Percentiles rank a stretch among this genome's conserved stretches.
These are phyloP conservation scores for Trichoderma polysporum DNA, from an alignment of 2,329 filamentous ascomycete species.

Conservation along the genomic window DNA sequence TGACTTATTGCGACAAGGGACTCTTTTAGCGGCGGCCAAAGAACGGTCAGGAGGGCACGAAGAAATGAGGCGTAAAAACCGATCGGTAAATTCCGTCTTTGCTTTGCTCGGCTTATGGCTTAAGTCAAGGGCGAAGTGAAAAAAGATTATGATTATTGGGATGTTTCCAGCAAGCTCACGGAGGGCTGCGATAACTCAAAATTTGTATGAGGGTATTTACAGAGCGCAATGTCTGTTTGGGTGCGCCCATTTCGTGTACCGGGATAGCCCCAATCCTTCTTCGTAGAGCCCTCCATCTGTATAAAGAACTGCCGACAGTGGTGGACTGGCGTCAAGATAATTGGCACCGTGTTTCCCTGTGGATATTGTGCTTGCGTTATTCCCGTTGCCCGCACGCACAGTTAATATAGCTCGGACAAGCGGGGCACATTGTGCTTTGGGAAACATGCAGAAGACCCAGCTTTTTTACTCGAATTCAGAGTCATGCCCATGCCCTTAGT, in stretches of 20 bases:
- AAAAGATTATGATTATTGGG: neutral
- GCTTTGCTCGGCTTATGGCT: neutral
- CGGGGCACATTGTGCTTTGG: neutral
- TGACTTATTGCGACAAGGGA: neutral
- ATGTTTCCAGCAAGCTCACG: neutral
- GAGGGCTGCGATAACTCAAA: neutral
- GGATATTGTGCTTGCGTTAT: conserved; percentile 1
- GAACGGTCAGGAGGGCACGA: conserved; percentile 14
- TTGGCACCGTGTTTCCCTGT: conserved; percentile 9
- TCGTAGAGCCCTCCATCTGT: neutral
- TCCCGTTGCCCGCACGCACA: conserved; percentile 4
- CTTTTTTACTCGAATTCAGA: neutral
- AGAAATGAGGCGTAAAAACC: neutral
- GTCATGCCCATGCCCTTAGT: conserved; percentile 1
- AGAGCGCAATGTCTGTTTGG: neutral
- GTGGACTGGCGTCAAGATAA: neutral
- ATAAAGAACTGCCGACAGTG: conserved; percentile 6
- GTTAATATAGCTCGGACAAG: conserved; percentile 6
- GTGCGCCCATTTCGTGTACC: neutral
- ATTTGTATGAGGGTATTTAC: neutral
- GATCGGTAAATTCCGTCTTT: conserved; percentile 1
- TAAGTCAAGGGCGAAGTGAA: neutral
- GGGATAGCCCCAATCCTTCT: neutral
- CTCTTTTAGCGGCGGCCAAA: conserved; percentile 9
- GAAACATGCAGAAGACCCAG: neutral